Conservation (phyloP, 495 filamentous ascomycete genomes). For the Penicillium paradoxum region DNA sequence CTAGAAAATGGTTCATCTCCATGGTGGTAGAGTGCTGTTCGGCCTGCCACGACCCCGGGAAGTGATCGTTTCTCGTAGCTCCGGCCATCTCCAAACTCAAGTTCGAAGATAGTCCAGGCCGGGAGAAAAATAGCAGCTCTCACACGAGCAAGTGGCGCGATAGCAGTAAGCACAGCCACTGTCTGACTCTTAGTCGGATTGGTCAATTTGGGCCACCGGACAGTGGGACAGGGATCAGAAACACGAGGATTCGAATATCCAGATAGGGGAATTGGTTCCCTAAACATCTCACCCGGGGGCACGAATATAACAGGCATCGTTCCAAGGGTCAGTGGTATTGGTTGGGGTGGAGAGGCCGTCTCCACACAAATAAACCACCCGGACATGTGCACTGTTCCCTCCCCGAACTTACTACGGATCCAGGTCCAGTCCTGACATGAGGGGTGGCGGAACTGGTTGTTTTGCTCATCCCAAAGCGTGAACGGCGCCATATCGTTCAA, state of each 20-base stretch:
- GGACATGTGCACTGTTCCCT: slow-evolving; percentile 7
- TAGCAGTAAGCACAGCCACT: slow-evolving; percentile 13
- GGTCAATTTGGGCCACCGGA: slow-evolving; percentile 20
- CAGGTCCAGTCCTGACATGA: too few relatives aligned
- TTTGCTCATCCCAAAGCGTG: too few relatives aligned
- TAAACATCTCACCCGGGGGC: not conserved
- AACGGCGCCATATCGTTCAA: too few relatives aligned
- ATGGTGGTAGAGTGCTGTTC: slow-evolving; percentile 23
- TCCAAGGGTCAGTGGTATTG: slow-evolving; percentile 24
- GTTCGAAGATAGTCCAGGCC: slow-evolving; percentile 23
- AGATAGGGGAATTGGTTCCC: slow-evolving; percentile 13
- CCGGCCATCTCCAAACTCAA: slow-evolving; percentile 19
- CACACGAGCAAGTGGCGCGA: slow-evolving; percentile 19
- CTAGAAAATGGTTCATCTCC: slow-evolving; percentile 17
- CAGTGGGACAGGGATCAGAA: slow-evolving; percentile 18
- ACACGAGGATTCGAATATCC: slow-evolving; percentile 21
- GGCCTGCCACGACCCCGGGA: slow-evolving; percentile 22
- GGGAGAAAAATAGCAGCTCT: slow-evolving; percentile 23
- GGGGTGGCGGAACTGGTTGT: too few relatives aligned
- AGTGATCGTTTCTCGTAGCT: slow-evolving; percentile 17
- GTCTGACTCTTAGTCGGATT: slow-evolving; percentile 21
- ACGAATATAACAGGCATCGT: slow-evolving; percentile 25
- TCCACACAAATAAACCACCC: slow-evolving; percentile 25
- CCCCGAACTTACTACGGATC: slow-evolving; percentile 24
- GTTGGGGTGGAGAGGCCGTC: slow-evolving; percentile 18